Percentiles rank a stretch among this genome's conserved stretches.
These are phyloP conservation scores for Cryptosporidium parvum DNA, from an alignment of 169 alveolate species.

Conservation along the genomic window DNA sequence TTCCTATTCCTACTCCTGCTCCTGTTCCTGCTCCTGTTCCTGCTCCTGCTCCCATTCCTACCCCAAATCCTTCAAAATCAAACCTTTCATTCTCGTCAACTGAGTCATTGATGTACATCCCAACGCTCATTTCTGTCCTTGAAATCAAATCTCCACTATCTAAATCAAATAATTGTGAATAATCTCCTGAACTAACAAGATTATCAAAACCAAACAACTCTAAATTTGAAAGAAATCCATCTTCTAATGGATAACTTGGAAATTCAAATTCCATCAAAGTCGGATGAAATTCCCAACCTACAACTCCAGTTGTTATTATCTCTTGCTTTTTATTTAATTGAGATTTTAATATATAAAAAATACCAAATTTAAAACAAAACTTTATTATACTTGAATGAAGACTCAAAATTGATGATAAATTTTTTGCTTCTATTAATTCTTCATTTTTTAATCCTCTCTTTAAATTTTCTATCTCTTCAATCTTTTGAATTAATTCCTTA, in stretches of 20 bases:
- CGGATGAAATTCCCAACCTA: background rate
- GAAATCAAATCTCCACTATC: background rate
- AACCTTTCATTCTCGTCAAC: background rate
- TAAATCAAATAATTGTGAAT: background rate
- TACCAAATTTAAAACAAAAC: conserved; percentile 21
- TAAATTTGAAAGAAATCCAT: background rate
- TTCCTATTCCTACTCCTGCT: too few species aligned
- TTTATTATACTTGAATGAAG: background rate
- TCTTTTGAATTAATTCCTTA: background rate
- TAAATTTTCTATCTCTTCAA: background rate
- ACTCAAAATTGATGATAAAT: background rate
- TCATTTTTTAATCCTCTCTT: background rate
- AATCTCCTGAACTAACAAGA: background rate
- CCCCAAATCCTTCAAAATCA: too few species aligned
- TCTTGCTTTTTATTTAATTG: background rate
- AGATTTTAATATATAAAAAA: background rate
- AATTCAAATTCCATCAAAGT: conserved; percentile 6
- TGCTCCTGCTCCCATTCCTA: too few species aligned
- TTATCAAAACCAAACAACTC: conserved; percentile 21
- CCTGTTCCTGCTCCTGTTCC: too few species aligned
- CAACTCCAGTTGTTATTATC: background rate
- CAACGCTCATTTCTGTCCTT: background rate
- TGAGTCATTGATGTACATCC: too few species aligned
- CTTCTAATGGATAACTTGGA: conserved; percentile 6
- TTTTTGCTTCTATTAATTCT: background rate